Evolutionary conservation across 139 green algal genomes (phyloP).

Genomic region (Chlamydomonas sphaeroides): DNA sequence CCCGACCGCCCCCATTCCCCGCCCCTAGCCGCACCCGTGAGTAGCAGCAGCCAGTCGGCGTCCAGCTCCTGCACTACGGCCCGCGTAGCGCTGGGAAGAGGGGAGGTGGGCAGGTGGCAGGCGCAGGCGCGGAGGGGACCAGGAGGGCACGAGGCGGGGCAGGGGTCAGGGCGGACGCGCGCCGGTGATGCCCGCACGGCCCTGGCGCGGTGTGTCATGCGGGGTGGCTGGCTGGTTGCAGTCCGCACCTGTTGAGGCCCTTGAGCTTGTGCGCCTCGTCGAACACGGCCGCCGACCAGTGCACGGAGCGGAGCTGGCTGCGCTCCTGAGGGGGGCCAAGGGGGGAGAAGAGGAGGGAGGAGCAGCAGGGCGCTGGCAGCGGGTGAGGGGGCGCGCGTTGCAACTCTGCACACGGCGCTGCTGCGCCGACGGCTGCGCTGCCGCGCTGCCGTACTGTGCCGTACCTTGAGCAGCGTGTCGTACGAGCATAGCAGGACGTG

Average conservation of each 20-base stretch:
- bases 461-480: slow-evolving; percentile 73
- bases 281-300: slow-evolving; percentile 44
- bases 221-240: too few relatives aligned
- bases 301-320: slow-evolving; percentile 7
- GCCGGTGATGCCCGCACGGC: too few relatives aligned
- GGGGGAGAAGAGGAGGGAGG: neutral
- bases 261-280: slow-evolving; percentile 86
- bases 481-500: slow-evolving; percentile 87
- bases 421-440: too few relatives aligned
- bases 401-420: too few relatives aligned
- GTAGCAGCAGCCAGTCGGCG: slow-evolving; percentile 84
- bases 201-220: too few relatives aligned
- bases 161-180: too few relatives aligned
- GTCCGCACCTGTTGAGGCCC: slow-evolving; percentile 48
- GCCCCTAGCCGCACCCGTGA: slow-evolving; percentile 76
- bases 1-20: neutral
- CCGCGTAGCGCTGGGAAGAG: slow-evolving; percentile 68
- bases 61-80: slow-evolving; percentile 62
- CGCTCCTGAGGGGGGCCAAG: neutral
- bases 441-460: too few relatives aligned
- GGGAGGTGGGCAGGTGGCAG: too few relatives aligned
- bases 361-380: too few relatives aligned
- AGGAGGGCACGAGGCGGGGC: too few relatives aligned
- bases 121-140: too few relatives aligned
- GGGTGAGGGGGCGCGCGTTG: too few relatives aligned